Evolutionary conservation across 345 rosid genomes (phyloP).

Genomic region (Turritis glabra): DNA sequence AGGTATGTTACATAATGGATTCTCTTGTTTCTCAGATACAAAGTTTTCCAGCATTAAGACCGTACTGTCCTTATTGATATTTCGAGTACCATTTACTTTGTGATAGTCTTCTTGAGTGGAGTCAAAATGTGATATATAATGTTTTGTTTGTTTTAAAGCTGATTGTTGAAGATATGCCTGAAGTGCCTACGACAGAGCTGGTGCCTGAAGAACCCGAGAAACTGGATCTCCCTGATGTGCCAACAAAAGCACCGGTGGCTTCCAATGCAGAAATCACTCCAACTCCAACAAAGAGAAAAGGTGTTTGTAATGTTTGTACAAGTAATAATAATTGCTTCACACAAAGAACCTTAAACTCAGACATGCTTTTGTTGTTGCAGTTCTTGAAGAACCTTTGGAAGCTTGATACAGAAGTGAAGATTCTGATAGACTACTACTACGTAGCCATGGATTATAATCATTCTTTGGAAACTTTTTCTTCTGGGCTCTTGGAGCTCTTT

Average conservation of each 20-base stretch:
- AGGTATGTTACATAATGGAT: slow-evolving; percentile 45
- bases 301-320: slow-evolving; percentile 41
- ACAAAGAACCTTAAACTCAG: background rate
- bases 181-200: slow-evolving; percentile 55
- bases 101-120: slow-evolving; percentile 15
- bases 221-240: slow-evolving; percentile 82
- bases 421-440: background rate
- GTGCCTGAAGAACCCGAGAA: slow-evolving; percentile 48
- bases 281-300: slow-evolving; percentile 56
- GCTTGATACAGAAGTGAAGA: slow-evolving; percentile 49
- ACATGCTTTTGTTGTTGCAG: slow-evolving; percentile 42
- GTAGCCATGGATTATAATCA: slow-evolving; percentile 2
- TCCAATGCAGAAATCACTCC: slow-evolving; percentile 40
- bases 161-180: slow-evolving; percentile 67
- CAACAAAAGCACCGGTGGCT: slow-evolving; percentile 60
- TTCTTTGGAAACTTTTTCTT: slow-evolving; percentile 17
- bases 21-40: slow-evolving; percentile 3
- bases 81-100: background rate
- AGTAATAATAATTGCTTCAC: background rate
- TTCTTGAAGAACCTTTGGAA: slow-evolving; percentile 77
- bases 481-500: slow-evolving; percentile 11
- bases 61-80: background rate
- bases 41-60: background rate
- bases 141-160: slow-evolving; percentile 44
- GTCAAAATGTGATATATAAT: slow-evolving; percentile 5